phyloP scores from a whole-genome alignment of 768 basidiomycete genomes.

The Mycena chlorophos region DNA sequence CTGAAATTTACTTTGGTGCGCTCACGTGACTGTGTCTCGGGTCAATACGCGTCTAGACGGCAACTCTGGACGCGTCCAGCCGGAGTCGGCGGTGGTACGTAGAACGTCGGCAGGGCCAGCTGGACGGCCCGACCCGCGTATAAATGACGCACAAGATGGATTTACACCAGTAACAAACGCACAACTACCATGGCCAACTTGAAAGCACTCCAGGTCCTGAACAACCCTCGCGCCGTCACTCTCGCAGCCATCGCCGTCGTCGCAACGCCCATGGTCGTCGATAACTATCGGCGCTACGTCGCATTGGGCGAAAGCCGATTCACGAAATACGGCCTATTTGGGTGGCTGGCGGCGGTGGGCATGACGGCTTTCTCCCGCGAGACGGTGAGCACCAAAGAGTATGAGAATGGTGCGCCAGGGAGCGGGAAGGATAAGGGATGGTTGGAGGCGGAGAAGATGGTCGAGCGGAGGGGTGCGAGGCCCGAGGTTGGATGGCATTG shows the following conservation, averaged over 20 bases:
- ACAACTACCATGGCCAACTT: background rate
- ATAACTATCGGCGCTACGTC: slow-evolving; percentile 13
- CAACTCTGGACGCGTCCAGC: no score
- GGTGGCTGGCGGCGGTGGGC: slow-evolving; percentile 8
- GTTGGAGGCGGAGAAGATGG: slow-evolving; percentile 10
- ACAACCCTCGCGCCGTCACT: slow-evolving; percentile 9
- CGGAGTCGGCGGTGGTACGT: no score
- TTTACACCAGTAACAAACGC: no score
- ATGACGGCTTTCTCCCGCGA: slow-evolving; percentile 16
- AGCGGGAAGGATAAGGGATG: slow-evolving; percentile 17
- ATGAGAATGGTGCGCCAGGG: slow-evolving; percentile 9
- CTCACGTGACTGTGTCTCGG: no score
- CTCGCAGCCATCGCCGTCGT: slow-evolving; percentile 7
- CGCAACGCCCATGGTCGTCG: slow-evolving; percentile 7
- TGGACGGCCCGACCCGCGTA: no score
- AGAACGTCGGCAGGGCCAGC: no score
- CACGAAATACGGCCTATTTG: slow-evolving; percentile 6
- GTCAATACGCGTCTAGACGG: no score
- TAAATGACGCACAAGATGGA: no score
- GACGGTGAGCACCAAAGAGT: slow-evolving; percentile 18
- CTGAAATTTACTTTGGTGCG: no score
- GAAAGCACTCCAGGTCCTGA: slow-evolving; percentile 8
- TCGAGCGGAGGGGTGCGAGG: slow-evolving; percentile 22
- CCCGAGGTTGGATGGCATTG: slow-evolving; percentile 27
- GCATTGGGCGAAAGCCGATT: slow-evolving; percentile 6